Conservation (phyloP, 306 rosid species). For the Malus asiatica region DNA sequence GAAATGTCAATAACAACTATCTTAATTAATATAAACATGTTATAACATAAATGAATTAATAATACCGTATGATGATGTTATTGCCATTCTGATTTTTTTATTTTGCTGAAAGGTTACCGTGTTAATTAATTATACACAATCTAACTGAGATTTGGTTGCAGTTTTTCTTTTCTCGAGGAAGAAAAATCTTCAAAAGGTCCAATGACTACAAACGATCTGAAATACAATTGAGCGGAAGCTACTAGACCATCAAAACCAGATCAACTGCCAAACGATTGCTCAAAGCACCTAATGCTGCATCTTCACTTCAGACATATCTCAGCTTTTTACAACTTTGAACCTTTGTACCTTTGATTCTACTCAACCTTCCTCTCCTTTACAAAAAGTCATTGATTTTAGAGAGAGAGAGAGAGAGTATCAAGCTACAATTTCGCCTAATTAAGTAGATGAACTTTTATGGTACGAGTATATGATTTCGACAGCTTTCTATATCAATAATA, state of each 20-base stretch:
- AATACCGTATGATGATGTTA: no score
- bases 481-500: no score
- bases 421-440: neutral
- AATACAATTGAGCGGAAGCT: no score
- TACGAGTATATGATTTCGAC: accelerated
- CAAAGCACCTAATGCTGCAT: no score
- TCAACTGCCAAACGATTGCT: no score
- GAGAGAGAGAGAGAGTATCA: neutral
- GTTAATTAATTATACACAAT: no score
- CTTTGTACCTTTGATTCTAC: neutral
- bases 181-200: neutral
- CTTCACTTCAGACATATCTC: neutral
- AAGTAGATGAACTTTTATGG: no score
- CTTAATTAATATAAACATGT: no score
- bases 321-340: neutral
- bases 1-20: no score
- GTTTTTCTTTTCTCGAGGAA: neutral
- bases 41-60: no score
- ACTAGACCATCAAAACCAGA: no score
- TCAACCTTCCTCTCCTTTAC: neutral
- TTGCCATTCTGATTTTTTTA: no score
- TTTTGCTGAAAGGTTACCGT: neutral
- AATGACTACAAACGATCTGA: neutral
- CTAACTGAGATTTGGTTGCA: neutral
- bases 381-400: neutral